Base-by-base conservation (phyloP, 257 asterid species). In the Solanum chilense region DNA sequence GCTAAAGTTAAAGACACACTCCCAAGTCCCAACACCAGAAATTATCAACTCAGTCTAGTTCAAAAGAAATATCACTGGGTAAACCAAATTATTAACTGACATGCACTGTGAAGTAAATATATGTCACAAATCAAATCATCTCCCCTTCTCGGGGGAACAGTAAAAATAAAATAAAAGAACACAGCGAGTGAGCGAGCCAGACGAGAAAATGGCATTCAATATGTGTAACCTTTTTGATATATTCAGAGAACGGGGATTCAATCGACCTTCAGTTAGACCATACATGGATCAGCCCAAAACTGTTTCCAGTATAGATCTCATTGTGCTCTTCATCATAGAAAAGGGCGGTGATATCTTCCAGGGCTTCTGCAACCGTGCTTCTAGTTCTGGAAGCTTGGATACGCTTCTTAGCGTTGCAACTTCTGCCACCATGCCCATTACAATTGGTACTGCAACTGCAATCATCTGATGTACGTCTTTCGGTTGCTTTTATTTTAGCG, bases 281-380 rank as follows among this genome's bases (percentile, higher is more conserved):
- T 35, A 97, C 99, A 87, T 97, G 99, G 86, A 97, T 95, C 81
- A 95, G 93, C 29, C 99, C 99, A 56, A 74, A 91, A 93, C 94
- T 93, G 80, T 96, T 97, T 58, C 99, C 99, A 0, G 99, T 97
- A 86, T 95, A 97, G 83, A 97, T 96, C 89, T 97, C 99, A n/a
- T 97, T 97, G 44, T 99, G 98, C 81, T 97, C 99, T 91, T 97
- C 99, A 42, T 97, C 97, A 13, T 97, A 97, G 92, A 94, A 97
- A 86, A 97, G 97, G 70, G 99, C 98, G 25, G 99, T 97, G 89
- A 96, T 96, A 84, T 96, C 99, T 86, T 97, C 98, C 88, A 97
- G 91, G 23, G 99, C 99, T 87, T 97, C 99, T 5, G 94, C 97
- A 31, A 92, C 98, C 2, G 92, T 94, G 92, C 96, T 94, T 88